Percentiles rank a stretch among this genome's conserved stretches.
Evolutionary conservation across 2,329 filamentous ascomycete species (phyloP).

Genomic region (Scleromitrula shiraiana): DNA sequence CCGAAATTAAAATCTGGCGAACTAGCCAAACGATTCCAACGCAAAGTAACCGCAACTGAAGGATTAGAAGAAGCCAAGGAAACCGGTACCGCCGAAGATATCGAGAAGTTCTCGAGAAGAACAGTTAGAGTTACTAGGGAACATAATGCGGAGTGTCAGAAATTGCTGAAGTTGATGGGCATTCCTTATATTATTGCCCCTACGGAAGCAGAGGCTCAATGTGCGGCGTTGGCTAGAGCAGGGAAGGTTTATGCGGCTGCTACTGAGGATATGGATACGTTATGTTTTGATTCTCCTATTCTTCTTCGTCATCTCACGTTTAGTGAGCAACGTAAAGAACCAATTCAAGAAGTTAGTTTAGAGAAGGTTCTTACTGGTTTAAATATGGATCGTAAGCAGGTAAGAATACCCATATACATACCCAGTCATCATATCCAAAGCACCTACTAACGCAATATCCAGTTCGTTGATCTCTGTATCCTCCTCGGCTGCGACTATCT

Average conservation of each 20-base stretch:
- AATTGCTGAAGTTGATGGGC: constrained; percentile 87
- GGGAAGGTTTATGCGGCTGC: constrained; percentile 96
- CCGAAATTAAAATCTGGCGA: constrained; percentile 97
- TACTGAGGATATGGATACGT: constrained; percentile 97
- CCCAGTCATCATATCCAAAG: neutral
- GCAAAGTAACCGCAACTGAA: constrained; percentile 87
- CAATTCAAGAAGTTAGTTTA: constrained; percentile 89
- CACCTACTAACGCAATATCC: constrained; percentile 12
- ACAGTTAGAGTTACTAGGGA: constrained; percentile 94
- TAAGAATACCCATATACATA: constrained; percentile 32
- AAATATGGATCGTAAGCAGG: constrained; percentile 79
- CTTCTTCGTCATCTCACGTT: constrained; percentile 90
- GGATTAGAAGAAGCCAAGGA: constrained; percentile 93
- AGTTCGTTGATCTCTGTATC: constrained; percentile 98
- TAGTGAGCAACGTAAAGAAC: constrained; percentile 94
- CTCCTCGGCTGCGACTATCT: constrained; percentile 96
- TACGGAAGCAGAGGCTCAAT: constrained; percentile 96
- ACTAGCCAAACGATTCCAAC: constrained; percentile 89
- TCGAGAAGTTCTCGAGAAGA: constrained; percentile 91
- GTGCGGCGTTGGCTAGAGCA: constrained; percentile 77
- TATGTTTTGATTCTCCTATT: constrained; percentile 91
- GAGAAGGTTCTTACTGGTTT: constrained; percentile 81
- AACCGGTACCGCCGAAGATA: constrained; percentile 91
- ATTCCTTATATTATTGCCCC: constrained; percentile 92
- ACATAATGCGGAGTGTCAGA: constrained; percentile 92